Base-by-base conservation (phyloP, 139 green algal species). In the Chlamydomonas urium region DNA sequence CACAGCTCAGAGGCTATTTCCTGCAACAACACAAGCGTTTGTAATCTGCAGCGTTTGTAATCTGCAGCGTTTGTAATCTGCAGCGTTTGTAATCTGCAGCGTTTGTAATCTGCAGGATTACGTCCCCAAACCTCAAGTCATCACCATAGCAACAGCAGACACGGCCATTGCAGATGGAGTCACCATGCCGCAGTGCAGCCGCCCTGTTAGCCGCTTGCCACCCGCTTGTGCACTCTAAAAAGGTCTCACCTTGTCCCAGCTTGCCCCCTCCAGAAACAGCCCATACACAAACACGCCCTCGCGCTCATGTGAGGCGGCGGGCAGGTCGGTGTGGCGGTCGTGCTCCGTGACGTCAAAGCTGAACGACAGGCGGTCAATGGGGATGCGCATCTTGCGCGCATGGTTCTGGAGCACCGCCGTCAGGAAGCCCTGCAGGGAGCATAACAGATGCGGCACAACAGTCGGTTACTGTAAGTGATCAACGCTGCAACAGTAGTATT, bases 391-490 rank as follows among this genome's bases (percentile, higher is more conserved):
- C 66, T 82, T 86, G 31, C 89, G 80, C 28, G 91, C 87, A 66
- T 92, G 82, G 38, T 81, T 90, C 71, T 96, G 91, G 33, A 95
- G 79, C 29, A 87, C 81, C 0, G 79, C 91, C 10, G 90, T 96
- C 61, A 94, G 66, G 81, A 96, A 93, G 38, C 89, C 89, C 71
- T 91, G 88, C 23, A n/a, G n/a, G n/a, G n/a, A n/a, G n/a, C n/a
- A n/a, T n/a, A n/a, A n/a, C n/a, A n/a, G n/a, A n/a, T n/a, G n/a
- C n/a, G n/a, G n/a, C n/a, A n/a, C n/a, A n/a, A n/a, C n/a, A n/a
- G n/a, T n/a, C n/a, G n/a, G n/a, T n/a, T n/a, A n/a, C n/a, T n/a
- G n/a, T n/a, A n/a, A n/a, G n/a, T n/a, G n/a, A n/a, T n/a, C n/a
- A n/a, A n/a, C n/a, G n/a, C n/a, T n/a, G n/a, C n/a, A n/a, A n/a